Conservation (phyloP, 2,329 filamentous ascomycete species). For the Cercospora zeina region DNA sequence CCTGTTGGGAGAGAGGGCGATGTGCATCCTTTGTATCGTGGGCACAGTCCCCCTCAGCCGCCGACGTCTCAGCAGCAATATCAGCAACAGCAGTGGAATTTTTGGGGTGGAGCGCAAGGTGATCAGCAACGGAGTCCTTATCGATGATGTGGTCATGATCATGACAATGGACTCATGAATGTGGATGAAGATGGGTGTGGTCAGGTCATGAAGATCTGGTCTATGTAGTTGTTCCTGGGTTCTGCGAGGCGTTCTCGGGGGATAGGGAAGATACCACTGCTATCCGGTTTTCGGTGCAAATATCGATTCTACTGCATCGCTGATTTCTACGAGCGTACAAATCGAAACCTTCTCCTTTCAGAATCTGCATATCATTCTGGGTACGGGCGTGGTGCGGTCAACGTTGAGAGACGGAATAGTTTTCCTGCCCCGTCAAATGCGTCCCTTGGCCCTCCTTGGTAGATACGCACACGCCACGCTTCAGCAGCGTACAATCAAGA, state of each 20-base stretch:
- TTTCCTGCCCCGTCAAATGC: too few species aligned
- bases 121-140: slow-evolving; percentile 19
- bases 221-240: not conserved
- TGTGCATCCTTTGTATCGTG: slow-evolving; percentile 26
- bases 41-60: slow-evolving; percentile 18
- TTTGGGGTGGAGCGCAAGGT: slow-evolving; percentile 20
- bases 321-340: too few species aligned
- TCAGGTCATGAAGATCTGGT: not conserved
- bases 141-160: slow-evolving; percentile 15
- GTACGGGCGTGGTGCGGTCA: too few species aligned
- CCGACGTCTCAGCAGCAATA: not conserved
- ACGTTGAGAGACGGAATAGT: too few species aligned
- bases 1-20: slow-evolving; percentile 17
- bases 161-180: not conserved
- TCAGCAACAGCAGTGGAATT: slow-evolving; percentile 19
- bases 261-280: not conserved
- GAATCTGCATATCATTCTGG: too few species aligned
- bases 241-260: not conserved
- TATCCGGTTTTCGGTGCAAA: not conserved
- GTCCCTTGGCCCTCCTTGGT: too few species aligned
- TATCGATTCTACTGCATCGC: too few species aligned
- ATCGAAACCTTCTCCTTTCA: too few species aligned
- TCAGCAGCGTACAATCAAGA: too few species aligned
- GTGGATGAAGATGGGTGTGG: not conserved
- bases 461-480: too few species aligned